Base-by-base conservation (phyloP, 108 stramenopile genomes). In the Cyclotella sp. region DNA sequence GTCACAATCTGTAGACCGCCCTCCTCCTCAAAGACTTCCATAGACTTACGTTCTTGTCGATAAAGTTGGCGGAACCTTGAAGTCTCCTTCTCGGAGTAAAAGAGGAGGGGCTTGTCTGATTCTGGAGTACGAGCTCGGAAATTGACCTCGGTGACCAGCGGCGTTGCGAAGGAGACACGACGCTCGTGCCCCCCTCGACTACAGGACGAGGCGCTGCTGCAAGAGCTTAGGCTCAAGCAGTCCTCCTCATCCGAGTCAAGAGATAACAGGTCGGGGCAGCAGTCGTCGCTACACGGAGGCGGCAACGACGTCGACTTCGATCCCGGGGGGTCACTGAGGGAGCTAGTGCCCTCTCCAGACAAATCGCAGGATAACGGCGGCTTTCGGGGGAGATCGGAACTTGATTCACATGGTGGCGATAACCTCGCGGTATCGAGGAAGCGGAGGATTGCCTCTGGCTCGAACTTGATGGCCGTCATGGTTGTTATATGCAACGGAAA, bases 1-100 rank as follows among this genome's bases (percentile, higher is more conserved):
- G 87, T 87, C 59, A 86, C 68, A 27, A 78, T 84, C 27, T 84
- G 67, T 70, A 79, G 57, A 73, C 68, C 42, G 47, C 67, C 24
- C 28, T n/a, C 53, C 27, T 61, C 59, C 29, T 88, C 87, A 62
- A 77, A 52, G 18, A 30, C 49, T 6, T 39, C 63, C 14, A 82
- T 63, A 3, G 81, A 62, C 75, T 90, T 88, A 57, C 90, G 67
- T 79, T 91, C 93, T 46, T 90, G 65, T 22, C 93, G 90, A 77
- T 95, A 95, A 60, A 89, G 78, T 73, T 91, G 90, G 70, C 93
- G 91, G 68, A 95, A 95, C 72, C 90, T 88, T 46, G 84, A 68
- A 12, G 93, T 95, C 47, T 95, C 91, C 47, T 87, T 83, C 49
- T 82, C 77, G 29, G 88, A 84, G 84, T 92, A 92, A 73, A 85